A percentile compares a stretch with the other conserved stretches of the same genome.
Evolutionary conservation across 495 filamentous ascomycete species (phyloP).

Genomic region (Penicillium psychrofluorescens): DNA sequence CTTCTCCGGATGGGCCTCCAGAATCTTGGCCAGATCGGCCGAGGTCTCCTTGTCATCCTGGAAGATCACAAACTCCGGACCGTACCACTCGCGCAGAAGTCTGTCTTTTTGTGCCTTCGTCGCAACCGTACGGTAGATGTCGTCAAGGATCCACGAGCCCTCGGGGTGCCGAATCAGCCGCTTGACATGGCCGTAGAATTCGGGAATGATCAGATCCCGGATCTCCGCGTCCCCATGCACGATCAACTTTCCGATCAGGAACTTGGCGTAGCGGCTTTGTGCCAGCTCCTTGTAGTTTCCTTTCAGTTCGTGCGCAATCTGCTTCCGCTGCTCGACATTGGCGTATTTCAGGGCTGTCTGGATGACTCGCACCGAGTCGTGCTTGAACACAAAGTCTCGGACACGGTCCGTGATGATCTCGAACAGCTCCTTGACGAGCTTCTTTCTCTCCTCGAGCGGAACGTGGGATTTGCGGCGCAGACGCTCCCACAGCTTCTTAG

Average conservation of each 20-base stretch:
- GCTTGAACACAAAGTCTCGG: slow-evolving; percentile 95
- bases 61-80: slow-evolving; percentile 85
- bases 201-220: slow-evolving; percentile 77
- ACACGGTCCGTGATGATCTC: slow-evolving; percentile 82
- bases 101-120: slow-evolving; percentile 74
- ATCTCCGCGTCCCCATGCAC: slow-evolving; percentile 82
- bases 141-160: slow-evolving; percentile 93
- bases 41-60: slow-evolving; percentile 41
- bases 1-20: slow-evolving; percentile 75
- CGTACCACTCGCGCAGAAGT: slow-evolving; percentile 93
- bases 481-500: slow-evolving; percentile 95
- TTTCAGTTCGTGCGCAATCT: slow-evolving; percentile 81
- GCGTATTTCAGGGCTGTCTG: slow-evolving; percentile 97
- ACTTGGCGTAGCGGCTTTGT: slow-evolving; percentile 94
- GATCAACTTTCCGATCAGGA: slow-evolving; percentile 88
- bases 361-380: slow-evolving; percentile 89
- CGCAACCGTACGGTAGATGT: slow-evolving; percentile 83
- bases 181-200: slow-evolving; percentile 89
- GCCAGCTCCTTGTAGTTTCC: slow-evolving; percentile 78
- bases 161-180: slow-evolving; percentile 93
- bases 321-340: slow-evolving; percentile 69
- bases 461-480: slow-evolving; percentile 88
- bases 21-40: slow-evolving; percentile 62
- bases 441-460: slow-evolving; percentile 73
- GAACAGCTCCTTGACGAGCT: slow-evolving; percentile 81